Evolutionary conservation across 371 early-diverging fungal species (phyloP).

Genomic region (Saksenaea vasiformis): DNA sequence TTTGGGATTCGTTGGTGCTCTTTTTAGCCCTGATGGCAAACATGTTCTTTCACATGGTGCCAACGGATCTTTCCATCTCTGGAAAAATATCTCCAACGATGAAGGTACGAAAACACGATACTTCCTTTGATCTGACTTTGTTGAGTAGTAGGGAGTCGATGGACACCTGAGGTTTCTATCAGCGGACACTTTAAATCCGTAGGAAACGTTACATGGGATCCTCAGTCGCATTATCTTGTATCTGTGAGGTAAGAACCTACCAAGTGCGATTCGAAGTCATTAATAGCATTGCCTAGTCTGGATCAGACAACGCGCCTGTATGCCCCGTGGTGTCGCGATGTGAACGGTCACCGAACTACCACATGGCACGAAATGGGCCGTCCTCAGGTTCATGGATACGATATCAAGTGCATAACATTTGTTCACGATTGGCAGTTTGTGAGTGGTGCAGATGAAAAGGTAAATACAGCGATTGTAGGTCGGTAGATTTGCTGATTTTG

Average conservation of each 20-base stretch:
- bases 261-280: background rate
- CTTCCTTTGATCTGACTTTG: background rate
- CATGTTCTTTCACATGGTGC: conserved; percentile 79
- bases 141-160: conserved; percentile 48
- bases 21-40: conserved; percentile 70
- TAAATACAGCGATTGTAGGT: background rate
- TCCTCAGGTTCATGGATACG: conserved; percentile 97
- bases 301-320: conserved; percentile 92
- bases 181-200: conserved; percentile 83
- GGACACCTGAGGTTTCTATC: conserved; percentile 71
- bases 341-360: conserved; percentile 19
- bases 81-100: conserved; percentile 60
- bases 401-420: conserved; percentile 85
- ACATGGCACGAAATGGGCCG: conserved; percentile 95
- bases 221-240: conserved; percentile 71
- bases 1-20: conserved; percentile 83
- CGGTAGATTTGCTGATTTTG: background rate
- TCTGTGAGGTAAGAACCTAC: conserved; percentile 54
- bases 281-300: conserved; percentile 42
- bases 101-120: conserved; percentile 30
- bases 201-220: conserved; percentile 84
- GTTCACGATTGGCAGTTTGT: conserved; percentile 76
- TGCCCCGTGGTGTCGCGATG: conserved; percentile 69
- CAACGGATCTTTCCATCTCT: conserved; percentile 88
- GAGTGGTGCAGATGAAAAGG: conserved; percentile 95